phyloP scores from a whole-genome alignment of 306 rosid genomes.

The Oemleria cerasiformis region DNA sequence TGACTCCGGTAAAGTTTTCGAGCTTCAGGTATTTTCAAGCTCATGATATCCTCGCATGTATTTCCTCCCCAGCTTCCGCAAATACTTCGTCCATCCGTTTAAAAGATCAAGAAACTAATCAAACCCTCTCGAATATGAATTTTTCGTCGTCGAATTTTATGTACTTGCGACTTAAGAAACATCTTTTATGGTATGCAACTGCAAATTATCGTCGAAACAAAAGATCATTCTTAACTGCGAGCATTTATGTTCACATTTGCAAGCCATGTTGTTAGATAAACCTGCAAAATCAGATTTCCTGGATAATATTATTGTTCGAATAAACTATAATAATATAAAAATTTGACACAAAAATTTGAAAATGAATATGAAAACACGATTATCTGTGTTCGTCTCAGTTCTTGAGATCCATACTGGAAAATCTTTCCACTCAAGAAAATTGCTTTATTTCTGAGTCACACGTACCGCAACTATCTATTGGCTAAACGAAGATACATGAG shows the following conservation, averaged over 20 bases:
- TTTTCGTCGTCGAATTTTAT: not conserved
- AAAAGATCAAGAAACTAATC: conserved; percentile 5
- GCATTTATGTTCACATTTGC: conserved; percentile 63
- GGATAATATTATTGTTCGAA: not conserved
- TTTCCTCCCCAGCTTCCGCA: conserved; percentile 56
- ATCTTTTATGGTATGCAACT: not conserved
- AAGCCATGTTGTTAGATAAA: conserved; percentile 74
- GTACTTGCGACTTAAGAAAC: not conserved
- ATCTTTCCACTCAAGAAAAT: not conserved
- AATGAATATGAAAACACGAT: not conserved
- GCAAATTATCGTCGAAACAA: not conserved
- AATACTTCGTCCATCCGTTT: conserved; percentile 66
- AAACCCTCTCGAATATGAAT: not conserved
- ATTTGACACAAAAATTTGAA: not conserved
- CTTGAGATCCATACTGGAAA: not conserved
- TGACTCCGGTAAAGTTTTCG: no score
- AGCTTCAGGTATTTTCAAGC: not conserved
- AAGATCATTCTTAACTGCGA: conserved; percentile 37
- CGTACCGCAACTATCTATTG: not conserved
- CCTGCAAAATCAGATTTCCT: conserved; percentile 34
- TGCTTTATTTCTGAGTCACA: not conserved
- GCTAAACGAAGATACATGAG: not conserved
- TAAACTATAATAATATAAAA: no score
- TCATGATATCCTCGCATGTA: conserved; percentile 44
- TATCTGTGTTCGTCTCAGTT: not conserved